Evolutionary conservation across 2,329 filamentous ascomycete species (phyloP).

Genomic region (Clonostachys solani): DNA sequence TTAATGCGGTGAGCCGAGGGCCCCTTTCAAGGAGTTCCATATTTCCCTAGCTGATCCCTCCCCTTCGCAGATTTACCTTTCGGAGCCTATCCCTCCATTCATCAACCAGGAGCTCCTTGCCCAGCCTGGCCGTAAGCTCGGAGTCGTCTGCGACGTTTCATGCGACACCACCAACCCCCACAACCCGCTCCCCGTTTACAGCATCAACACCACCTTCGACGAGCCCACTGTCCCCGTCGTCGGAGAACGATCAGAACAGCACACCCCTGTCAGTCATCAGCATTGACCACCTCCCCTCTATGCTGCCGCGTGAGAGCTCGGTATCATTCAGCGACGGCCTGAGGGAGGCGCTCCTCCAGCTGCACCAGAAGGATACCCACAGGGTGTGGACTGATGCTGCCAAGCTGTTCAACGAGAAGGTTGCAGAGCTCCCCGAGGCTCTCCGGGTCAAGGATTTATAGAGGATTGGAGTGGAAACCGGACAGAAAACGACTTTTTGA

Average conservation of each 20-base stretch:
- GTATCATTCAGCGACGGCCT: constrained; percentile 80
- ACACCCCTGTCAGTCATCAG: constrained; percentile 68
- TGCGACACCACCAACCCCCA: constrained; percentile 72
- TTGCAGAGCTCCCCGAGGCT: constrained; percentile 55
- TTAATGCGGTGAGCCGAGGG: constrained; percentile 49
- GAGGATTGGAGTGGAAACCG: too few relatives aligned
- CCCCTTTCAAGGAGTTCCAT: background rate
- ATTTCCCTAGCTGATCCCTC: background rate
- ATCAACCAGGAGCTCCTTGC: constrained; percentile 66
- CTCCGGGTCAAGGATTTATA: too few relatives aligned
- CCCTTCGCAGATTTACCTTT: constrained; percentile 30
- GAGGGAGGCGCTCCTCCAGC: constrained; percentile 69
- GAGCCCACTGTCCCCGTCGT: constrained; percentile 79
- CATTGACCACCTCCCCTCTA: constrained; percentile 80
- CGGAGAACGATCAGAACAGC: constrained; percentile 32
- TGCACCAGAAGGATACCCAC: constrained; percentile 70
- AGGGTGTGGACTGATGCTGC: constrained; percentile 84
- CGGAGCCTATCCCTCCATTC: constrained; percentile 70
- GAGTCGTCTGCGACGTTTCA: constrained; percentile 75
- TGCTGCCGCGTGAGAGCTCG: constrained; percentile 81
- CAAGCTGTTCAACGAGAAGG: constrained; percentile 81
- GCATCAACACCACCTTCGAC: constrained; percentile 79
- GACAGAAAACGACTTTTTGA: too few relatives aligned
- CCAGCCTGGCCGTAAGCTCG: constrained; percentile 63
- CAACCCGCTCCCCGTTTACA: constrained; percentile 75